A percentile compares a stretch with the other conserved stretches of the same genome.
Conservation (phyloP, 345 rosid genomes). For the Psidium friedrichsthalianum region DNA sequence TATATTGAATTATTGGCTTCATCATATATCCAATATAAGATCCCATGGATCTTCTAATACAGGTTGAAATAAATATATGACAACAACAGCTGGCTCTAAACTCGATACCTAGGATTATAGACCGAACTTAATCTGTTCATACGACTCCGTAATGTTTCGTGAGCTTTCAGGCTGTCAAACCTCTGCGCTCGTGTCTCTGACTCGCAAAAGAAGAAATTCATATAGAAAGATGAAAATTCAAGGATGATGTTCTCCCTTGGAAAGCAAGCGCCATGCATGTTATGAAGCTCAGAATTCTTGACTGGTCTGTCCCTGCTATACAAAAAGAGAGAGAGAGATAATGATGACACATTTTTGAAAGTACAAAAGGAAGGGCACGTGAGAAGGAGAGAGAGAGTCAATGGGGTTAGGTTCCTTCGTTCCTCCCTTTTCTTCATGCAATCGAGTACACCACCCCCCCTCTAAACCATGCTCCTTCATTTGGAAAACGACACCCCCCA, state of each 20-base stretch:
- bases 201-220: not conserved
- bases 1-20: not conserved
- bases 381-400: slow-evolving; percentile 13
- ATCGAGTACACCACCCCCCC: slow-evolving; percentile 23
- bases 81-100: not conserved
- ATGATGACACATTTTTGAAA: not conserved
- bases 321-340: not conserved
- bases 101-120: not conserved
- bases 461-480: slow-evolving; percentile 5
- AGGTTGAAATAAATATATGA: too few relatives aligned
- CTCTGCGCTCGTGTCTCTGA: not conserved
- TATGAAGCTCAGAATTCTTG: not conserved
- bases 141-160: not conserved
- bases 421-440: slow-evolving; percentile 18
- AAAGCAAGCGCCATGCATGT: not conserved
- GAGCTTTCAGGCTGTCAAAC: not conserved
- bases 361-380: not conserved
- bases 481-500: slow-evolving; percentile 9
- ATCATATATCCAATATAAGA: not conserved
- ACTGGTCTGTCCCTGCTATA: not conserved
- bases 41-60: not conserved
- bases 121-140: not conserved
- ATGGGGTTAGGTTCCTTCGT: slow-evolving; percentile 23
- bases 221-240: not conserved
- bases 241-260: not conserved